Conservation (phyloP, 805 yeast genomes). For the Limtongozyma cylindracea region DNA sequence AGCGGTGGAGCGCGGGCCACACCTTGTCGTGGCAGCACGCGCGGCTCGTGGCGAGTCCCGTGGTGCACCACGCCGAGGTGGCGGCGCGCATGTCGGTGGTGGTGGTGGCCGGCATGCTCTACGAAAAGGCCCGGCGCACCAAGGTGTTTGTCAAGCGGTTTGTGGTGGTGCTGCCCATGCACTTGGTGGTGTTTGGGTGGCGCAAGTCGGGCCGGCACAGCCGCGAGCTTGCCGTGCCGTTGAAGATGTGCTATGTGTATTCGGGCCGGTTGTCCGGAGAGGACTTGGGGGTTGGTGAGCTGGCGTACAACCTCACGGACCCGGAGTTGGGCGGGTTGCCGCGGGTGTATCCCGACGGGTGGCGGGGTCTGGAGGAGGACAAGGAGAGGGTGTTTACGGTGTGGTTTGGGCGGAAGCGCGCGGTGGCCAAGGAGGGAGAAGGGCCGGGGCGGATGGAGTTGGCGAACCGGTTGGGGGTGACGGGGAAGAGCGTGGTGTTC, state of each 20-base stretch:
- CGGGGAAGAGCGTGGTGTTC: conserved; percentile 48
- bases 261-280: conserved; percentile 36
- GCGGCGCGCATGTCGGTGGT: conserved; percentile 34
- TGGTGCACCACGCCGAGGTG: conserved; percentile 26
- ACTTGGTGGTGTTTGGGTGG: conserved; percentile 27
- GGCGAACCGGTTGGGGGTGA: conserved; percentile 30
- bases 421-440: conserved; percentile 3
- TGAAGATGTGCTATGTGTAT: conserved; percentile 48
- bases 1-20: conserved; percentile 14
- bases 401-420: conserved; percentile 54
- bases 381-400: conserved; percentile 52
- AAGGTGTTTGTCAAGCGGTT: conserved; percentile 33
- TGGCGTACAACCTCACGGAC: conserved; percentile 25
- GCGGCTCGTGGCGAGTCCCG: conserved; percentile 22
- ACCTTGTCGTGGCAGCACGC: conserved; percentile 16
- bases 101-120: conserved; percentile 38
- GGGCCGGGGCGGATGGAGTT: conserved; percentile 19
- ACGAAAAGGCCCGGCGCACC: conserved; percentile 45
- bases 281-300: conserved; percentile 25
- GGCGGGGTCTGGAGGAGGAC: conserved; percentile 64
- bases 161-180: conserved; percentile 49
- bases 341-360: conserved; percentile 56
- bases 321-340: conserved; percentile 39
- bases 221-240: conserved; percentile 26
- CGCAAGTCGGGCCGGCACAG: conserved; percentile 20